Evolutionary conservation across 2,329 filamentous ascomycete genomes (phyloP), one percentile per base, ranked within the genome.

Genomic region (Bertia moriformis): DNA sequence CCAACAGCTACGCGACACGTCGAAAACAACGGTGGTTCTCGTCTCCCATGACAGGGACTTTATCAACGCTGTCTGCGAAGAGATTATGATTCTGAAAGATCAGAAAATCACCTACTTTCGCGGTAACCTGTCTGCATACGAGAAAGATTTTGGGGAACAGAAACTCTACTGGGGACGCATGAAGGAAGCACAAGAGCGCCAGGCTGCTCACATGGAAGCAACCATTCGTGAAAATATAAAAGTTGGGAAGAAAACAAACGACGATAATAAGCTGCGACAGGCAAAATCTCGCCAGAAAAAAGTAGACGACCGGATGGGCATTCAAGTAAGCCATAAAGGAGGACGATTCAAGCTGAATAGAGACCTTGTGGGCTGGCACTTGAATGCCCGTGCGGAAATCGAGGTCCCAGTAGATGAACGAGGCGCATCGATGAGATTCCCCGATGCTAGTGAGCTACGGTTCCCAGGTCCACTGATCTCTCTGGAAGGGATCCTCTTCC

Each of bases 31-130:
- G 0, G 66, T 91, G 1, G 64, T 93, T 14, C 63, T 91, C 1
- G 84, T 91, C 2, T 91, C 85, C 0, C 86, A 93, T 58, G 86
- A 93, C 54, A 73, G 85, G 14, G 79, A 83, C 46, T 93, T 93
- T 51, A 73, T 80, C 37, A 79, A 85, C 39, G 70, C 78, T 0
- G 79, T 86, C 44, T 86, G 80, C 5, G 68, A 76, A 43, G 82
- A 93, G 55, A 68, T 89, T 2, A 66, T 93, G 17, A 74, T 93
- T 22, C 60, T 93, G 15, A 76, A 78, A 19, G 79, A 89, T 41
- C 76, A 83, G 48, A 65, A 67, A 14, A 63, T 93, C 1, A 73
- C 73, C 2, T 80, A 80, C 41, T 91, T 91, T 57, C 75, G 78
- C 37, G 85, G 85, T 2, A 80, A 83, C 42, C 62, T 93, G 0